Conservation (phyloP, 1,284 basidiomycete genomes). For the Ganoderma lingzhi region DNA sequence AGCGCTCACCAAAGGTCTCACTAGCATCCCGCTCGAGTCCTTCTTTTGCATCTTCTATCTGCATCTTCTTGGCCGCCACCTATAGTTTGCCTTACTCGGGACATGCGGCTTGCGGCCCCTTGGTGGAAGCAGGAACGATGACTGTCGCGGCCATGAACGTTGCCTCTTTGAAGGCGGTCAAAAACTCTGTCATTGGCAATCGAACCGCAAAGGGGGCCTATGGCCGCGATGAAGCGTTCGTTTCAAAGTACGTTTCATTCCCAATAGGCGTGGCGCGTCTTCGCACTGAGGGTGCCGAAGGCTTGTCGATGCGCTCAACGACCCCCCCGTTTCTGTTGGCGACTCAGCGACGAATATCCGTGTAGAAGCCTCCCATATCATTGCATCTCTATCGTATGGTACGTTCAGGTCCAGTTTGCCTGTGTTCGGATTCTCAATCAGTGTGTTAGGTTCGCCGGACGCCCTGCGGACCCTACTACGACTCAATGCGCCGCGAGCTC, state of each 20-base stretch:
- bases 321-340: slow-evolving; percentile 44
- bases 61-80: background rate
- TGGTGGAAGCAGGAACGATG: slow-evolving; percentile 37
- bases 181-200: slow-evolving; percentile 80
- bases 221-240: slow-evolving; percentile 59
- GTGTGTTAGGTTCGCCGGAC: slow-evolving; percentile 60
- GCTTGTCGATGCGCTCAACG: slow-evolving; percentile 64
- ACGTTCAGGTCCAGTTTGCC: slow-evolving; percentile 12
- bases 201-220: slow-evolving; percentile 69
- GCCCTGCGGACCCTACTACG: slow-evolving; percentile 64
- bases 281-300: slow-evolving; percentile 42
- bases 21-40: background rate
- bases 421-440: background rate
- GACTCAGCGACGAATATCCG: slow-evolving; percentile 58
- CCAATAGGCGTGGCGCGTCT: background rate
- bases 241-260: slow-evolving; percentile 57
- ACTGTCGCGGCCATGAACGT: slow-evolving; percentile 49
- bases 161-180: slow-evolving; percentile 63
- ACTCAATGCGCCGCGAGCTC: slow-evolving; percentile 60
- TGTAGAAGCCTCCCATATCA: slow-evolving; percentile 76
- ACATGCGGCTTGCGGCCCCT: slow-evolving; percentile 12
- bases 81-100: background rate
- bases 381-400: slow-evolving; percentile 78
- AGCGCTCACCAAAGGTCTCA: too few relatives aligned
- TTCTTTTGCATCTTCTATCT: background rate